Base-by-base conservation (phyloP, 805 yeast genomes). In the Zygosaccharomyces bisporus region DNA sequence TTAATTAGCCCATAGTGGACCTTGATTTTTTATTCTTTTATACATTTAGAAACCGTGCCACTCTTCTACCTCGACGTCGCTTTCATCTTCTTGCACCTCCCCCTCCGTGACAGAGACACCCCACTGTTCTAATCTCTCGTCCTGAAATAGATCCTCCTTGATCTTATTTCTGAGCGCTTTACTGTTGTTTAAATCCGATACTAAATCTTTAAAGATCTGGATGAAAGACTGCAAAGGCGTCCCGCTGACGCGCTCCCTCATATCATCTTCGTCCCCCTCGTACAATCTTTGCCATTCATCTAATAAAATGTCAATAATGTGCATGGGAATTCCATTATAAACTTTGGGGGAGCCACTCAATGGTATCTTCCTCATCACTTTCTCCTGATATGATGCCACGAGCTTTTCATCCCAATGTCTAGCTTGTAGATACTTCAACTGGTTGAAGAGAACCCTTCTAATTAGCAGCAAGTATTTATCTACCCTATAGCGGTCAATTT, bases 401-500 rank as follows among this genome's bases (percentile, higher is more conserved):
- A 76, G 54, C 3, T 64, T 56, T 6, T 56, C 64, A 44, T 76
- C 72, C 88, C 91, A 89, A 2, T 73, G 61, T 44, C 76, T 72
- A 2, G 55, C 47, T 40, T 70, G 62, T 29, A 90, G 67, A 53
- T 80, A 75, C 52, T 70, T 72, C 53, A 93, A 71, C 53, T 77
- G 79, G 56, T 79, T 83, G 50, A 79, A 77, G 19, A 87, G 65
- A 6, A 81, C 84, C 57, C 89, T 75, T 72, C 99, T 81, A 51
- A 90, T 75, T 54, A 93, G 70, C 67, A 90, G 67, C 55, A 86
- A 79, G 66, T 75, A 93, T 68, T 93, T 93, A 67, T 93, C 96
- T 43, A 90, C 62, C 68, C 99, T 80, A 78, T 72, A 73, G 45
- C 84, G 83, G 66, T 91, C 98, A 43, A 93, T 76, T 6, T 73